Conservation (phyloP, 1,139 yeast species). For the Saccharomyces hybrid region DNA sequence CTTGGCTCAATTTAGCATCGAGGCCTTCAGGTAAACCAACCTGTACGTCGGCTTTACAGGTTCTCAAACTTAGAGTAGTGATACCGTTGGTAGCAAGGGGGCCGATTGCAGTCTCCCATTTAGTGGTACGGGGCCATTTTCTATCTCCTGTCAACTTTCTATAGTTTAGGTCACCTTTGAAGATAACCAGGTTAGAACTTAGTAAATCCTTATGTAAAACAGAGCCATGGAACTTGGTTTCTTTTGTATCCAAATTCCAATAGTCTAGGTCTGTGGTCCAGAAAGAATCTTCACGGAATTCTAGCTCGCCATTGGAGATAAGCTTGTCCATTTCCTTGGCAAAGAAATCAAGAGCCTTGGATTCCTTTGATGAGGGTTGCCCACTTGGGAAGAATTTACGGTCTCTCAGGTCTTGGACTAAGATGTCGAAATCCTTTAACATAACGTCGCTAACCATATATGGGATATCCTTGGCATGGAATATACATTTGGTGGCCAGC, state of each 20-base stretch:
- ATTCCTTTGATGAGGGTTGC: constrained; percentile 37
- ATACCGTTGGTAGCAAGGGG: constrained; percentile 53
- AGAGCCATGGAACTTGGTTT: constrained; percentile 51
- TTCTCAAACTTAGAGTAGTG: constrained; percentile 70
- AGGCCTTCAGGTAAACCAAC: constrained; percentile 73
- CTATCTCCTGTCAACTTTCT: constrained; percentile 89
- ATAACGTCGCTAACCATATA: constrained; percentile 99
- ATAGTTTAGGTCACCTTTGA: constrained; percentile 94
- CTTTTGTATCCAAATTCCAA: constrained; percentile 54
- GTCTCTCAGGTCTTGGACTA: constrained; percentile 53
- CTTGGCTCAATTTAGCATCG: constrained; percentile 55
- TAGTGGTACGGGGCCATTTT: constrained; percentile 76
- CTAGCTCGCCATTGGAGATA: constrained; percentile 44
- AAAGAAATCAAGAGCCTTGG: constrained; percentile 37
- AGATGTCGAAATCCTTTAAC: constrained; percentile 62
- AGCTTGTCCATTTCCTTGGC: constrained; percentile 45
- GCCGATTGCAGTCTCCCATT: constrained; percentile 64
- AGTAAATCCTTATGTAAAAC: constrained; percentile 44
- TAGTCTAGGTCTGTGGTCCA: constrained; percentile 79
- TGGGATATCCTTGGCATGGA: constrained; percentile 87
- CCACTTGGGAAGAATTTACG: constrained; percentile 40
- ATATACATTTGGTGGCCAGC: constrained; percentile 52
- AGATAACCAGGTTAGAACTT: constrained; percentile 63
- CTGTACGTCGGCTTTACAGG: constrained; percentile 92
- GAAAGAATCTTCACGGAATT: constrained; percentile 58